Evolutionary conservation across 768 basidiomycete species (phyloP), one percentile per base, ranked within the genome.

Genomic region (Amanita rimosa): DNA sequence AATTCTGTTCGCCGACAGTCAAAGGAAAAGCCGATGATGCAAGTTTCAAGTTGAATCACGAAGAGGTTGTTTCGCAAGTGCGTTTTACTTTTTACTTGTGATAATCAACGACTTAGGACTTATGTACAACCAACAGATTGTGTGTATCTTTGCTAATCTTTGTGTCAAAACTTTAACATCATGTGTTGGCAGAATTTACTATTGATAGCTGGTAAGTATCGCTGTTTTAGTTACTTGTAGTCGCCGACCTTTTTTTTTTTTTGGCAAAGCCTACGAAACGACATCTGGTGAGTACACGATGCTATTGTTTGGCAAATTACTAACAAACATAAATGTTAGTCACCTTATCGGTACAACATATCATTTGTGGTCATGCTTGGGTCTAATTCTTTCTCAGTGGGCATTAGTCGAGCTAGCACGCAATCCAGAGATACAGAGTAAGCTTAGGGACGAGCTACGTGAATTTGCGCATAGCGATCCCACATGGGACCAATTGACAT

Each of bases 231-330:
- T 39, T 10, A 9, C 19, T 26, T 31, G 22, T 4, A 14, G 34
- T 17, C 37, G 21, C 46, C 14, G 26, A 46, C 46, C 26, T 51
- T 2, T 27, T 36, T 42, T 34, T 43, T 33, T 54, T 43, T 33
- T 54, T n/a, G n/a, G 8, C 21, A 44, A 54, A 63, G 75, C 74
- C 31, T 79, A 78, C 46, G 76, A 78, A 60, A 78, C 76, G 3
- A 78, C 76, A 2, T 71, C 72, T 0, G 67, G 71, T 72, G 52
- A 42, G 68, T 60, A 10, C 16, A n/a, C n/a, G n/a, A 13, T 27
- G 27, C 9, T 9, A 27, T 9, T 27, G 4, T 26, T 6, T 4
- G 22, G 22, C 17, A 19, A 19, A 38, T 38, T 7, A 11, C 31
- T 31, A 3, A 31, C 31, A 4, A 19, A 21, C 6, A 8, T 1